Conservation (phyloP, 2,329 filamentous ascomycete genomes). For the Malbranchea zuffiana region DNA sequence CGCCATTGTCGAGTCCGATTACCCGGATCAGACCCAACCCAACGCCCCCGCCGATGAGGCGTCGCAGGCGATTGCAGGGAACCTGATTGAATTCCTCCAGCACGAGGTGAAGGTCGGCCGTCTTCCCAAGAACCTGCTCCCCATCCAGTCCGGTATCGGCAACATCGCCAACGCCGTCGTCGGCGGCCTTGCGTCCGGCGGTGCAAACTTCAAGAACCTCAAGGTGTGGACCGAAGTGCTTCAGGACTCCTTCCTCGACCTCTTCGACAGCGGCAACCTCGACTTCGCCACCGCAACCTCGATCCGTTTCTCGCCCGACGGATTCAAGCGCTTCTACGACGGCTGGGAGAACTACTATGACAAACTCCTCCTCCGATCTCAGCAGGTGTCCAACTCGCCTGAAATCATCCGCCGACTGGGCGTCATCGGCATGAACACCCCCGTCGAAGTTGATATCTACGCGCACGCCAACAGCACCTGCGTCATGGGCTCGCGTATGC, state of each 20-base stretch:
- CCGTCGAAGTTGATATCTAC: slow-evolving; percentile 89
- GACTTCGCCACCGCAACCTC: slow-evolving; percentile 86
- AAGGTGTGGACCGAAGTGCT: slow-evolving; percentile 91
- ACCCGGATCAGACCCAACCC: slow-evolving; percentile 63
- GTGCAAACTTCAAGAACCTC: slow-evolving; percentile 72
- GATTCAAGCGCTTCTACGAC: slow-evolving; percentile 83
- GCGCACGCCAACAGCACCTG: slow-evolving; percentile 86
- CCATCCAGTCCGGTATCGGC: slow-evolving; percentile 78
- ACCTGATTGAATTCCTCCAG: slow-evolving; percentile 77
- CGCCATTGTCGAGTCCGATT: slow-evolving; percentile 73
- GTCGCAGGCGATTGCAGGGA: slow-evolving; percentile 60
- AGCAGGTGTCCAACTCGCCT: slow-evolving; percentile 78
- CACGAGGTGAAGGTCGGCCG: slow-evolving; percentile 72
- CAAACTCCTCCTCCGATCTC: slow-evolving; percentile 76
- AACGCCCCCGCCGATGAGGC: slow-evolving; percentile 66
- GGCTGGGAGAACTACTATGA: slow-evolving; percentile 69
- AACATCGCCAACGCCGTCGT: slow-evolving; percentile 91
- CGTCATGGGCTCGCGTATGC: slow-evolving; percentile 79
- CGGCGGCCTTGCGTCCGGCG: slow-evolving; percentile 61
- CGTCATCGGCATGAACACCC: slow-evolving; percentile 90
- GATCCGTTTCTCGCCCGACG: slow-evolving; percentile 81
- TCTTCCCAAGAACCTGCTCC: slow-evolving; percentile 64
- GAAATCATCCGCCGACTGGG: slow-evolving; percentile 82
- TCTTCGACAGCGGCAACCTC: slow-evolving; percentile 77
- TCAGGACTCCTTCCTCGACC: slow-evolving; percentile 84